These are phyloP conservation scores for Picea abies DNA, from an alignment of 83 land plant genomes.

Conservation along the genomic window DNA sequence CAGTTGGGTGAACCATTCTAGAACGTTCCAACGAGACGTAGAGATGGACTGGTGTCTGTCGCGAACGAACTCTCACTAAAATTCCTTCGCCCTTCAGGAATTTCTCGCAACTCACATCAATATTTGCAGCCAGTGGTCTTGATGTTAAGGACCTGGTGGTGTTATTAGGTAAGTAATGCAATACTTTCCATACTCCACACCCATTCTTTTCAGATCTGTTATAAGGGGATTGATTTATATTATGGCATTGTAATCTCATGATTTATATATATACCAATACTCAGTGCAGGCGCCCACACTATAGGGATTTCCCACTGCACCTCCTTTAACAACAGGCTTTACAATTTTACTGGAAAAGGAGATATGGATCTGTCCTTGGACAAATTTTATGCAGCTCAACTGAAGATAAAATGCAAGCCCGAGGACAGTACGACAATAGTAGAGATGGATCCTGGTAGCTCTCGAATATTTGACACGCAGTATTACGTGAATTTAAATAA, in stretches of 20 bases:
- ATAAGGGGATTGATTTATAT: no score
- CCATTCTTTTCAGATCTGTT: no score
- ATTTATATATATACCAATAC: no score
- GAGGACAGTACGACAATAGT: neutral
- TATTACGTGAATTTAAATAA: slow-evolving; percentile 10
- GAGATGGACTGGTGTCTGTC: slow-evolving; percentile 49
- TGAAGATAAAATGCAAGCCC: slow-evolving; percentile 19
- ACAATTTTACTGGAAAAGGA: slow-evolving; percentile 26
- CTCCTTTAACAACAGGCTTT: slow-evolving; percentile 19
- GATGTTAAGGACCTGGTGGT: slow-evolving; percentile 42
- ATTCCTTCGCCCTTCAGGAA: slow-evolving; percentile 46
- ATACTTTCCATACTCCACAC: no score
- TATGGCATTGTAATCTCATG: no score
- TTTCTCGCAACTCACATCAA: slow-evolving; percentile 27
- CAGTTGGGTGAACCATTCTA: slow-evolving; percentile 53
- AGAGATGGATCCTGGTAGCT: slow-evolving; percentile 15
- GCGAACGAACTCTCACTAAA: slow-evolving; percentile 21
- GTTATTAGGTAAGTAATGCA: slow-evolving; percentile 44
- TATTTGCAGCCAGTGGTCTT: slow-evolving; percentile 41
- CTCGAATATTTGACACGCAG: neutral
- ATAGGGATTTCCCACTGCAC: slow-evolving; percentile 27
- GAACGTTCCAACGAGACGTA: slow-evolving; percentile 59
- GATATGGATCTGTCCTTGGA: slow-evolving; percentile 30
- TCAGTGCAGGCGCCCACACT: slow-evolving; percentile 32
- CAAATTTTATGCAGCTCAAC: slow-evolving; percentile 15